Evolutionary conservation across 306 rosid species (phyloP).

Genomic region (Cercis canadensis): DNA sequence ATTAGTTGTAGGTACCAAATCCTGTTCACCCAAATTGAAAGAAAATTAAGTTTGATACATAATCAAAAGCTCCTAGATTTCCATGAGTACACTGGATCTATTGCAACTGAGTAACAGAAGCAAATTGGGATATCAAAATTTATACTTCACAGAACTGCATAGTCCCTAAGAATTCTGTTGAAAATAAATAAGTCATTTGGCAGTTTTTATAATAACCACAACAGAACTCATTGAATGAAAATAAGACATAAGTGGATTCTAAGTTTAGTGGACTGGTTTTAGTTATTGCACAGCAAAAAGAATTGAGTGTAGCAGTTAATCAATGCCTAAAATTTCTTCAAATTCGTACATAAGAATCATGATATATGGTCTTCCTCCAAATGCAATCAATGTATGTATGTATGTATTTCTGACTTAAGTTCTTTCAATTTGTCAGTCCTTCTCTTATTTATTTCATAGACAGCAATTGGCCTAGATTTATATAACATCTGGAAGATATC

Average conservation of each 20-base stretch:
- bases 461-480: conserved; percentile 18
- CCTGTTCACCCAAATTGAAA: conserved; percentile 60
- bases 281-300: neutral
- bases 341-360: conserved; percentile 6
- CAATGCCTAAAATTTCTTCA: too few relatives aligned
- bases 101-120: conserved; percentile 38
- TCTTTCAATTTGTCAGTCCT: neutral
- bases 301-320: conserved; percentile 1
- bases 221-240: conserved; percentile 7
- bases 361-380: conserved; percentile 14
- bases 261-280: too few relatives aligned
- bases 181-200: neutral
- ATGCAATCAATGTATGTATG: neutral
- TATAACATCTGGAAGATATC: conserved; percentile 7
- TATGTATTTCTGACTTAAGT: conserved; percentile 2
- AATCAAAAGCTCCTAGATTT: conserved; percentile 26
- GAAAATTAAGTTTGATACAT: conserved; percentile 29
- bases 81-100: conserved; percentile 32
- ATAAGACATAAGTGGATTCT: neutral
- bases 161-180: neutral
- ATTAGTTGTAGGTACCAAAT: conserved; percentile 51
- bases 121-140: conserved; percentile 21
- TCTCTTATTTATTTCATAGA: conserved; percentile 23
- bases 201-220: too few relatives aligned
- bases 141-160: conserved; percentile 13